Evolutionary conservation across 345 rosid genomes (phyloP), one percentile per base, ranked within the genome.

Genomic region (Turnera subulata): DNA sequence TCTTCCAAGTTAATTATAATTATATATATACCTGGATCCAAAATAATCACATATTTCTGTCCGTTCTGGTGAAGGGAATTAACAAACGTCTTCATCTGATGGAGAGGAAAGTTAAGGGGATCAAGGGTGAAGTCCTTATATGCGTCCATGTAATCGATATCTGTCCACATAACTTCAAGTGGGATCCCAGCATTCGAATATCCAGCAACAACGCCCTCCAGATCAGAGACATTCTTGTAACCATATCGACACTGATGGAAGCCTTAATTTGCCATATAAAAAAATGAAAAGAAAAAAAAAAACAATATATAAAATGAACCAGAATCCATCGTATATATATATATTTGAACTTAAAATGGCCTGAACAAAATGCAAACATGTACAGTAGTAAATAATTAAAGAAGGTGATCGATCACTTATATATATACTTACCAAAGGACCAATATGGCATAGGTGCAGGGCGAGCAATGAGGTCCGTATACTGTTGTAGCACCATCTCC

Each of bases 391-490:
- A 46, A 19, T 11, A n/a, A 18, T 46, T 15, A 14, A 44, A 44
- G n/a, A 16, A 29, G 8, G 5, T 29, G 8, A 29, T 29, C 5
- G n/a, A n/a, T 3, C 35, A 29, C 4, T 29, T 8, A 29, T 29
- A 29, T 3, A 3, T 4, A 3, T 29, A 29, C 35, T 29, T 29
- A 29, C 93, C 91, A 38, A 89, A 80, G n/a, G 93, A 83, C 96
- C 96, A 85, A 47, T 85, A 82, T 12, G 93, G 93, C 93, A 83
- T 83, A n/a, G 93, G 80, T 0, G 96, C 76, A 53, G 91, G 89
- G 45, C 84, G 70, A 48, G 93, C 93, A 1, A 89, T 79, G 21
- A 89, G 72, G 64, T 69, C 73, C 0, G 96, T 89, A 56, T 83
- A 89, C 70, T 89, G 96, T 70, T 80, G 62, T 32, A 85, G 69